phyloP scores from a whole-genome alignment of 352 stramenopile species.

The Phytophthora meadii region DNA sequence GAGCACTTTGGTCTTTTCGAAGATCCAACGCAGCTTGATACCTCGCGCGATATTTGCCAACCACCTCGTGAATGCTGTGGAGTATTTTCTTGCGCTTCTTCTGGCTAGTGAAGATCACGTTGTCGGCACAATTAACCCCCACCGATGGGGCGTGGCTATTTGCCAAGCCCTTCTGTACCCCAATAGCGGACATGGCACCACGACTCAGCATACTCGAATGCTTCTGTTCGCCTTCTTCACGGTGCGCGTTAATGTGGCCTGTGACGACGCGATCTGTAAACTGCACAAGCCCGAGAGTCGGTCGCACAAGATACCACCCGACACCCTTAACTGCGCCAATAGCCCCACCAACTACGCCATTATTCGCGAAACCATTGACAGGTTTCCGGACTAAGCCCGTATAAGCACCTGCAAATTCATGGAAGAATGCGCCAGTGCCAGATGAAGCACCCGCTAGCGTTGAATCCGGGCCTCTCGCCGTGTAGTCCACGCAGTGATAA shows the following conservation, averaged over 20 bases:
- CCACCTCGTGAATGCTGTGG: neutral
- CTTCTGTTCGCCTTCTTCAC: slow-evolving; percentile 33
- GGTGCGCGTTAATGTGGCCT: slow-evolving; percentile 42
- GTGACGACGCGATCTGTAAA: slow-evolving; percentile 46
- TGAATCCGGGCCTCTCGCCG: slow-evolving; percentile 45
- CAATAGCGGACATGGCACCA: slow-evolving; percentile 25
- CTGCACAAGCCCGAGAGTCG: slow-evolving; percentile 35
- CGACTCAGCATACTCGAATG: slow-evolving; percentile 25
- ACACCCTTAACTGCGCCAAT: slow-evolving; percentile 30
- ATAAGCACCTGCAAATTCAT: slow-evolving; percentile 45
- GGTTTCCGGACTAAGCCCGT: slow-evolving; percentile 44
- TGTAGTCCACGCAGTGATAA: slow-evolving; percentile 61
- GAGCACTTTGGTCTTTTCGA: slow-evolving; percentile 6
- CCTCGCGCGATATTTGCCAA: slow-evolving; percentile 6
- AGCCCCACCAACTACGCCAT: slow-evolving; percentile 18
- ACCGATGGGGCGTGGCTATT: slow-evolving; percentile 11
- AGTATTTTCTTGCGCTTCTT: slow-evolving; percentile 26
- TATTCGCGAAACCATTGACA: slow-evolving; percentile 18
- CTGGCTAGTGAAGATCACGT: slow-evolving; percentile 20
- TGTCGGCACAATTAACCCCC: slow-evolving; percentile 19
- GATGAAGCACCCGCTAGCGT: slow-evolving; percentile 15
- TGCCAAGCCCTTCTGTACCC: slow-evolving; percentile 21
- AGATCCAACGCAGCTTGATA: slow-evolving; percentile 13
- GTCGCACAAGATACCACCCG: slow-evolving; percentile 30
- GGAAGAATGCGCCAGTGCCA: slow-evolving; percentile 9